Percentiles rank a stretch among this genome's conserved stretches.
Conservation (phyloP, 805 yeast species). For the Pichia heedii region DNA sequence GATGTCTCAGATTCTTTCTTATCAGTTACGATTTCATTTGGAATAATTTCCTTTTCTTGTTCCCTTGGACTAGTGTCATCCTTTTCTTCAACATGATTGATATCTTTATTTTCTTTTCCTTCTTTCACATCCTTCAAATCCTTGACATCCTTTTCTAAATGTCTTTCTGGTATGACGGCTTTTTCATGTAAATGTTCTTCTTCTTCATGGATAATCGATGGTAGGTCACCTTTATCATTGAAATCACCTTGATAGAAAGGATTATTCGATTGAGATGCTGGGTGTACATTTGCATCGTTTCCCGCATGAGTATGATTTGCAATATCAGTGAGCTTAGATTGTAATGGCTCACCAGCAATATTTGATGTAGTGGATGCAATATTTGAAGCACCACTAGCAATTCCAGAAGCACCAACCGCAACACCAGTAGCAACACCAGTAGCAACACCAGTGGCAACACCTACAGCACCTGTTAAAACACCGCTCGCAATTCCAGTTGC, state of each 20-base stretch:
- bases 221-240: slow-evolving; percentile 6
- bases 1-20: background rate
- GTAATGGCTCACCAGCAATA: background rate
- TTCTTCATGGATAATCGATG: slow-evolving; percentile 15
- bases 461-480: slow-evolving; percentile 19
- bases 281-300: slow-evolving; percentile 1
- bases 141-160: background rate
- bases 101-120: too few relatives aligned
- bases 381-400: slow-evolving; percentile 21
- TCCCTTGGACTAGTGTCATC: background rate
- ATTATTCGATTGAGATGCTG: slow-evolving; percentile 12
- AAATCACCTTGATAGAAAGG: slow-evolving; percentile 11
- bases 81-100: background rate
- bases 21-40: slow-evolving; percentile 1
- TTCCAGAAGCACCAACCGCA: slow-evolving; percentile 12
- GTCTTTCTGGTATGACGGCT: background rate
- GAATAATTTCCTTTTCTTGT: background rate
- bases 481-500: background rate
- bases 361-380: slow-evolving; percentile 23
- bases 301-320: slow-evolving; percentile 3
- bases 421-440: slow-evolving; percentile 15
- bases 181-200: slow-evolving; percentile 4
- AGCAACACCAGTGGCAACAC: slow-evolving; percentile 13
- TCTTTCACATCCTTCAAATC: too few relatives aligned
- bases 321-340: slow-evolving; percentile 10